Evolutionary conservation across 495 filamentous ascomycete genomes (phyloP).

Genomic region (Hyaloscypha variabilis): DNA sequence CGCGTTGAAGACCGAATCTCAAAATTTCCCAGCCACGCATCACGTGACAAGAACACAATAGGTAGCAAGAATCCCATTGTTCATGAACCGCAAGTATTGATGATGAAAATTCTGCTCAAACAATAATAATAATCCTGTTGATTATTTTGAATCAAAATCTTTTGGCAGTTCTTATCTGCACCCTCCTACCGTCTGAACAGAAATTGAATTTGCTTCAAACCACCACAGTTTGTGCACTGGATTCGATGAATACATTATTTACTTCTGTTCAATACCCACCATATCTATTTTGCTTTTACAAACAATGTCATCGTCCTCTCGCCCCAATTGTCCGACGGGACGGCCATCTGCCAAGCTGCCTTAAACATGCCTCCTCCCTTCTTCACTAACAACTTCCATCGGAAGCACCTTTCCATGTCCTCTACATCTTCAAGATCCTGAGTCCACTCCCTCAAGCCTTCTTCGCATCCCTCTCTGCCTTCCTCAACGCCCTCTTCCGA

Average conservation of each 20-base stretch:
- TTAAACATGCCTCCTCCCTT: background rate
- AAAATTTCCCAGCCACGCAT: conserved; percentile 17
- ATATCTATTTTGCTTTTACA: background rate
- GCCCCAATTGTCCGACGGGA: background rate
- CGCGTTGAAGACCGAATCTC: conserved; percentile 3
- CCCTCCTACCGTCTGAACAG: background rate
- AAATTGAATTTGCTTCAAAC: background rate
- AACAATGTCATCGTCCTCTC: background rate
- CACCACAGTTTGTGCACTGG: background rate
- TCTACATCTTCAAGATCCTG: background rate
- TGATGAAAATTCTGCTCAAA: background rate
- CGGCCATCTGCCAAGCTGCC: background rate
- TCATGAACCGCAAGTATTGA: background rate
- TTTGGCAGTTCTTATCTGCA: background rate
- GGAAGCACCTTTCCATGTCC: no score
- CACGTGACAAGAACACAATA: conserved; percentile 24
- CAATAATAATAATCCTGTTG: background rate
- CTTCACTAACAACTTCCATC: background rate
- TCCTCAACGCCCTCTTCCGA: conserved; percentile 83
- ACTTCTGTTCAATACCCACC: background rate
- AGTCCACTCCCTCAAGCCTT: conserved; percentile 39
- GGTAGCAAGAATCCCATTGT: background rate
- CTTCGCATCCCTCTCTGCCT: conserved; percentile 82
- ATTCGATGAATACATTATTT: background rate
- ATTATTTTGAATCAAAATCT: background rate